phyloP scores from a whole-genome alignment of 495 filamentous ascomycete species.

The Aspergillus hancockii region DNA sequence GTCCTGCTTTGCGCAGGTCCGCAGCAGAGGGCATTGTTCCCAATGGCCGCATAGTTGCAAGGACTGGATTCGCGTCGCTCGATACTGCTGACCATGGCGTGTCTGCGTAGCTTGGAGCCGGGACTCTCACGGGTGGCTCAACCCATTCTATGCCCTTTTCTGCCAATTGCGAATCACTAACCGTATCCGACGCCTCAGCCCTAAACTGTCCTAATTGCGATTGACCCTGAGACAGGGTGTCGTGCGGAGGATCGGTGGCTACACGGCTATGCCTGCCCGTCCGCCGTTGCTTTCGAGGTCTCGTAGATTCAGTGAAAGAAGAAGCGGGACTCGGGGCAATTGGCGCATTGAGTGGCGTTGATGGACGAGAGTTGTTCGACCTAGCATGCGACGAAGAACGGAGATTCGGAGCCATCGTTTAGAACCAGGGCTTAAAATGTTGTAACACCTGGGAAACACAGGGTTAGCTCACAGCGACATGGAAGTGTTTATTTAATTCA shows the following conservation, averaged over 20 bases:
- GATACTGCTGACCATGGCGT: conserved; percentile 39
- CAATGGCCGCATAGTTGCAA: conserved; percentile 34
- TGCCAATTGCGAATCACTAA: conserved; percentile 14
- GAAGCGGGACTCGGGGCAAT: conserved; percentile 16
- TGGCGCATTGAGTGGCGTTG: conserved; percentile 26
- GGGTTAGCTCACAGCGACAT: conserved; percentile 17
- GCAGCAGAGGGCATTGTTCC: conserved; percentile 28
- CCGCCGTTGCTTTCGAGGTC: conserved; percentile 31
- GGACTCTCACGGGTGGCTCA: conserved; percentile 67
- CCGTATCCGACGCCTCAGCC: background rate
- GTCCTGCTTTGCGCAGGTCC: conserved; percentile 34
- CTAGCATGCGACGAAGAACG: conserved; percentile 33
- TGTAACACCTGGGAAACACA: conserved; percentile 18
- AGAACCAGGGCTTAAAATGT: conserved; percentile 23
- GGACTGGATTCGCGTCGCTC: conserved; percentile 27
- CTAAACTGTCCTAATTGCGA: conserved; percentile 14
- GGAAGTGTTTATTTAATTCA: background rate
- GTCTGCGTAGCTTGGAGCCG: conserved; percentile 70
- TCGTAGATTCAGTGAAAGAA: conserved; percentile 25
- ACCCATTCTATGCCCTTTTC: conserved; percentile 57
- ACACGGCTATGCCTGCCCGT: conserved; percentile 29
- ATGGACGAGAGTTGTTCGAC: conserved; percentile 30
- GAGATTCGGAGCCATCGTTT: conserved; percentile 35
- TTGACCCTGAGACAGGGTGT: conserved; percentile 11
- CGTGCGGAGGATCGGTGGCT: conserved; percentile 21